Evolutionary conservation across 257 asterid species (phyloP), one percentile per base, ranked within the genome.

Genomic region (Perilla frutescens): DNA sequence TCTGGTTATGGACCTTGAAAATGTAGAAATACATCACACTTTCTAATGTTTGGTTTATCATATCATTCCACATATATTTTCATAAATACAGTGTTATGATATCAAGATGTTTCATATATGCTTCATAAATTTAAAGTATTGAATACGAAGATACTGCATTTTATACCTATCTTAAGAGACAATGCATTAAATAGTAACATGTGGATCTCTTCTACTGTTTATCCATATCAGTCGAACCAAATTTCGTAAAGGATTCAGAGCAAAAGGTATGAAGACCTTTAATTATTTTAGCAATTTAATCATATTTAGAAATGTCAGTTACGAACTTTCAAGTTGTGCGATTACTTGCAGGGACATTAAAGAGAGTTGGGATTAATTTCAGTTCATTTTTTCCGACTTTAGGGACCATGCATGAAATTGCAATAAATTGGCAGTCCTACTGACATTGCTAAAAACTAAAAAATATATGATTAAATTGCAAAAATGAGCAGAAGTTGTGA

Each of bases 161-260:
- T 47, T 41, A 73, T 50, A 61, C 58, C 66, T 71, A 31, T 40
- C 62, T n/a, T 56, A 64, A 31, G 59, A n/a, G n/a, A n/a, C n/a
- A n/a, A n/a, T n/a, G n/a, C n/a, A n/a, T n/a, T n/a, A n/a, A n/a
- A n/a, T n/a, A n/a, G n/a, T n/a, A n/a, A n/a, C n/a, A n/a, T n/a
- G n/a, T n/a, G 72, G n/a, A 20, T 12, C 26, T 57, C 53, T 26
- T 69, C 36, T 55, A 68, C 43, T 36, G 32, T 72, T 62, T 70
- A 55, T 49, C 59, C 45, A 31, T 36, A 56, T 29, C 2, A 44
- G 48, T 26, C 44, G 45, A 72, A 26, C 43, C 55, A 45, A 43
- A 48, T 39, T 13, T 41, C n/a, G 62, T 56, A 53, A 47, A 26
- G 49, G 54, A 2, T 48, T 48, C 54, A 48, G 3, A 2, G 20